Base-by-base conservation (phyloP, 805 yeast genomes). In the Pichia kluyveri region DNA sequence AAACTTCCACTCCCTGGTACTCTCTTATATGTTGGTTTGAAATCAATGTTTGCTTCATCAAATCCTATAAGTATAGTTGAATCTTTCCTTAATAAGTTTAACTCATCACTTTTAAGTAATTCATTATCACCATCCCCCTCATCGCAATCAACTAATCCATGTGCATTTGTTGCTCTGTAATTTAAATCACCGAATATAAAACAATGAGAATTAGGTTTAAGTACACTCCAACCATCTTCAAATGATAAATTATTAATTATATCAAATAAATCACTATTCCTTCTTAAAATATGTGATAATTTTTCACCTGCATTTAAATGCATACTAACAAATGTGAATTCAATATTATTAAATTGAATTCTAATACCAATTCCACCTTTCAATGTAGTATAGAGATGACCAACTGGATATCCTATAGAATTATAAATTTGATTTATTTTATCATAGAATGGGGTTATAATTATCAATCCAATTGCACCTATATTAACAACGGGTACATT, bases 301-400 rank as follows among this genome's bases (percentile, higher is more conserved):
- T 95, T 95, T 61, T 87, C 96, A 55, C 78, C 76, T 0, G 98
- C 97, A 32, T 80, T 74, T 44, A 90, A 64, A 68, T 90, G 98
- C 4, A 82, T 76, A 38, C 72, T 67, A 3, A 83, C 80, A 66
- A 88, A 79, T 0, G 93, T 82, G 50, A 80, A 67, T 40, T 69
- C 74, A 5, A 52, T 51, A 5, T 58, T 56, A 46, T 68, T 69
- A 1, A 52, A 34, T 8, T 10, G 53, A n/a, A 85, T 56, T 40
- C 90, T 66, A 1, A 83, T 44, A 0, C 83, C 86, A 1, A 76
- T 80, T 0, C 80, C 90, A 0, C 96, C 96, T 61, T 90, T 90
- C 56, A 86, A 60, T 46, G 81, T 77, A 0, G 91, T 79, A 49
- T 71, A 68, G 8, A 73, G 69, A 47, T 69, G 60, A 2, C 96